Conservation (phyloP, 345 rosid genomes). For the Trapa incisa region DNA sequence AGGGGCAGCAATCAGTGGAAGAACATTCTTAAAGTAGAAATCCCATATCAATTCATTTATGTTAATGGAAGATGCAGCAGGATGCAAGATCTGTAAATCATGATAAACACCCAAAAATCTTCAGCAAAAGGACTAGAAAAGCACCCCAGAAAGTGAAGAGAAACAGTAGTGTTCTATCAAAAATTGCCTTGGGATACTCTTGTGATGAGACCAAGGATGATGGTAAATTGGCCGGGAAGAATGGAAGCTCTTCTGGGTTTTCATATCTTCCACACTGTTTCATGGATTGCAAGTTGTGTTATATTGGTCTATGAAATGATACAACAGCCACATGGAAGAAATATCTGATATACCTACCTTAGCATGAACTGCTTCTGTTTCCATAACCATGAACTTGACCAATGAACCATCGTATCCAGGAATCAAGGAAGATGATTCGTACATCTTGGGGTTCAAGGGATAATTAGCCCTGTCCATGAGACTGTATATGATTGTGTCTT, state of each 20-base stretch:
- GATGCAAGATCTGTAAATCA: slow-evolving; percentile 41
- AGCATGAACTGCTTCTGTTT: slow-evolving; percentile 53
- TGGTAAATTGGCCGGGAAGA: slow-evolving; percentile 57
- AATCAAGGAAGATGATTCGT: slow-evolving; percentile 20
- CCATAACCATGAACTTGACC: slow-evolving; percentile 34
- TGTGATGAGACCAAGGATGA: slow-evolving; percentile 21
- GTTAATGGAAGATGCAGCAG: slow-evolving; percentile 46
- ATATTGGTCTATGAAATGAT: background rate
- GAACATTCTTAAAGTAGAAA: slow-evolving; percentile 47
- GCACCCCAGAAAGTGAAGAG: background rate
- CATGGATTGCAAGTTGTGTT: background rate
- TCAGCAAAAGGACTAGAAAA: background rate
- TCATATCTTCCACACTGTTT: slow-evolving; percentile 64
- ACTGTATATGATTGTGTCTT: slow-evolving; percentile 62
- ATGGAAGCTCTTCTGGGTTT: slow-evolving; percentile 75
- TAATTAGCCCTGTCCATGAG: slow-evolving; percentile 65
- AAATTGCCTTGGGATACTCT: slow-evolving; percentile 39
- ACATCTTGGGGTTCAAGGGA: slow-evolving; percentile 36
- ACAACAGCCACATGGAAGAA: background rate
- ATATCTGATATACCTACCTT: slow-evolving; percentile 21
- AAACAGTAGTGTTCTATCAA: background rate
- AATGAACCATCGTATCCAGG: slow-evolving; percentile 39
- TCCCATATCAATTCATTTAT: slow-evolving; percentile 57
- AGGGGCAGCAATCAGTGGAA: slow-evolving; percentile 48
- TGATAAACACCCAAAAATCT: slow-evolving; percentile 2